A percentile compares a stretch with the other conserved stretches of the same genome.
Evolutionary conservation across 768 basidiomycete species (phyloP).

Genomic region (Tylopilus vinaceipallidus): DNA sequence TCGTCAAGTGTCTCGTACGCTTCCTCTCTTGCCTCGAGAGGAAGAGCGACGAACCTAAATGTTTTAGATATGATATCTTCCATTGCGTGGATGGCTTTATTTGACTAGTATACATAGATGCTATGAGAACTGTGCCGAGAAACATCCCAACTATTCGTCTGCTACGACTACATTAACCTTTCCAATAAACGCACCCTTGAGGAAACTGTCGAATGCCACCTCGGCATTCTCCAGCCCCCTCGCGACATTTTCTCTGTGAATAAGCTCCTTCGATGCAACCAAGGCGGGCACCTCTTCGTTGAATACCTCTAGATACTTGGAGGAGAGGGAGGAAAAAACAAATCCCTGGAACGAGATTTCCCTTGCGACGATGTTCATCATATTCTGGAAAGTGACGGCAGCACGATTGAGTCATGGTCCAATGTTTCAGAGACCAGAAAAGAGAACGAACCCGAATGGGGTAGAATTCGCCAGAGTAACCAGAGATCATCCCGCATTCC

Average conservation of each 20-base stretch:
- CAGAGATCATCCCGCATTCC: constrained; percentile 34
- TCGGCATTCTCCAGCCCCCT: constrained; percentile 40
- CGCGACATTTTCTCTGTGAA: constrained; percentile 44
- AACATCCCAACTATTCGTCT: background rate
- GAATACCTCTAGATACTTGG: constrained; percentile 43
- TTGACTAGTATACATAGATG: background rate
- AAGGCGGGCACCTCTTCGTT: constrained; percentile 37
- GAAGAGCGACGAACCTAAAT: too few species aligned
- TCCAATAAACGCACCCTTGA: constrained; percentile 4
- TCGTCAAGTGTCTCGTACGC: too few species aligned
- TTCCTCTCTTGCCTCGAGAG: too few species aligned
- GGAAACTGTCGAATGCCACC: background rate
- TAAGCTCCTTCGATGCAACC: constrained; percentile 46
- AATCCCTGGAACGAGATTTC: constrained; percentile 46
- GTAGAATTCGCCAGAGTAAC: background rate
- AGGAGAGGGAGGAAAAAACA: constrained; percentile 26
- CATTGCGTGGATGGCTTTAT: too few species aligned
- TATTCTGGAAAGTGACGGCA: background rate
- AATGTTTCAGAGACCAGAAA: background rate
- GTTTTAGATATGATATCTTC: too few species aligned
- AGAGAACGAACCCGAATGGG: background rate
- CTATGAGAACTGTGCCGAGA: too few species aligned
- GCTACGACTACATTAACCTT: constrained; percentile 7
- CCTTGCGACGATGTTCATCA: constrained; percentile 29
- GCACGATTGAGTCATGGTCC: background rate